phyloP scores from a whole-genome alignment of 2,329 filamentous ascomycete species.

The Paramyrothecium sp. region DNA sequence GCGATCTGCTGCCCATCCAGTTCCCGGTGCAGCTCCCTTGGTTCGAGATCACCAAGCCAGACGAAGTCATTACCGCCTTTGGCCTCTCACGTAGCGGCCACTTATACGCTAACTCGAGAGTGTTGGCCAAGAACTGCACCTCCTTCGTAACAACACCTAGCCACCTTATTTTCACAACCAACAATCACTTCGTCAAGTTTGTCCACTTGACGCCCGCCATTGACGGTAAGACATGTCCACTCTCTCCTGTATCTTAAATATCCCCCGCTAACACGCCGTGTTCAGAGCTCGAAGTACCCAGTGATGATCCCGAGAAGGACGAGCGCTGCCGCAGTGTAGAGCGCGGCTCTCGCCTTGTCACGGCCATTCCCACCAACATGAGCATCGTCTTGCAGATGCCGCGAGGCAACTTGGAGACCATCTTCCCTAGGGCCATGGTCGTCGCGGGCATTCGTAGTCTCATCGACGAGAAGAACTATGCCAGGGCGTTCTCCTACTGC shows the following conservation, averaged over 20 bases:
- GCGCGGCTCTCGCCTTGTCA: constrained; percentile 81
- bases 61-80: constrained; percentile 44
- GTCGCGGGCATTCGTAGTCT: constrained; percentile 82
- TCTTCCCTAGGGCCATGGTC: constrained; percentile 89
- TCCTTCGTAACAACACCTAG: constrained; percentile 80
- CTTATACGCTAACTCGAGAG: constrained; percentile 72
- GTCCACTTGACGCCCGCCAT: constrained; percentile 68
- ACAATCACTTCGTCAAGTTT: constrained; percentile 90
- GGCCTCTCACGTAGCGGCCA: constrained; percentile 75
- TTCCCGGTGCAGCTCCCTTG: constrained; percentile 51
- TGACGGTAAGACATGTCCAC: constrained; percentile 50
- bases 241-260: neutral
- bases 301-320: constrained; percentile 86
- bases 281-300: constrained; percentile 75
- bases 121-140: constrained; percentile 83
- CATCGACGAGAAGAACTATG: constrained; percentile 79
- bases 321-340: constrained; percentile 92
- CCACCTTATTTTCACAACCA: constrained; percentile 90
- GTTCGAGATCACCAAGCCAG: constrained; percentile 45
- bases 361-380: constrained; percentile 85
- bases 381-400: constrained; percentile 92
- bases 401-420: constrained; percentile 90
- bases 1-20: constrained; percentile 31
- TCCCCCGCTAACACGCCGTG: neutral
- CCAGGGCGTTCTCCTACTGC: constrained; percentile 80